Evolutionary conservation across 148 eudicot genomes (phyloP).

Genomic region (Drosera capensis): DNA sequence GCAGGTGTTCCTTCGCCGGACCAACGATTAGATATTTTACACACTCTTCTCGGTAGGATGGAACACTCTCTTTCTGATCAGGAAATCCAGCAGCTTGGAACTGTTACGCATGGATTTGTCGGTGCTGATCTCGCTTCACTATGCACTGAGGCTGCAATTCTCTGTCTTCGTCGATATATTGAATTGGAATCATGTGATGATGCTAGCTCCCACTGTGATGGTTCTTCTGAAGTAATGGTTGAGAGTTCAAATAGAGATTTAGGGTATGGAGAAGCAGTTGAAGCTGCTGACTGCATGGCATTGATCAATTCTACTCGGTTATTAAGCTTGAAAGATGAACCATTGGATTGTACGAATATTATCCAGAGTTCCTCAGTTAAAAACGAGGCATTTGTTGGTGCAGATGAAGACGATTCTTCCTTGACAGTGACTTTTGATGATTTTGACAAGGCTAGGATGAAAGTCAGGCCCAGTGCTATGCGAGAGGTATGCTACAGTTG

Average conservation of each 20-base stretch:
- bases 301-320: slow-evolving; percentile 9
- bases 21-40: slow-evolving; percentile 69
- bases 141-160: slow-evolving; percentile 71
- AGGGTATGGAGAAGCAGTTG: too few relatives aligned
- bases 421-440: slow-evolving; percentile 49
- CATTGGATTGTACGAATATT: neutral
- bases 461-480: slow-evolving; percentile 93
- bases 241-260: slow-evolving; percentile 11
- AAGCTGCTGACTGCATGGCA: slow-evolving; percentile 8
- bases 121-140: slow-evolving; percentile 91
- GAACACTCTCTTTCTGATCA: slow-evolving; percentile 40
- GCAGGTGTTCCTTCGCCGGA: slow-evolving; percentile 87
- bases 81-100: slow-evolving; percentile 54
- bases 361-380: slow-evolving; percentile 6
- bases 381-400: slow-evolving; percentile 2
- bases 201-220: slow-evolving; percentile 10
- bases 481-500: slow-evolving; percentile 76
- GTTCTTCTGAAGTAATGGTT: slow-evolving; percentile 8
- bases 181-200: slow-evolving; percentile 10
- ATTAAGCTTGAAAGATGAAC: slow-evolving; percentile 1
- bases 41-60: slow-evolving; percentile 46
- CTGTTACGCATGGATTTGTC: slow-evolving; percentile 77
- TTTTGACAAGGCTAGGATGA: slow-evolving; percentile 76
- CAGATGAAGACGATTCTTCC: slow-evolving; percentile 6
- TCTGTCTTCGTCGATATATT: slow-evolving; percentile 46